Evolutionary conservation across 2,329 filamentous ascomycete genomes (phyloP).

Genomic region (Hymenoscyphus repandus): DNA sequence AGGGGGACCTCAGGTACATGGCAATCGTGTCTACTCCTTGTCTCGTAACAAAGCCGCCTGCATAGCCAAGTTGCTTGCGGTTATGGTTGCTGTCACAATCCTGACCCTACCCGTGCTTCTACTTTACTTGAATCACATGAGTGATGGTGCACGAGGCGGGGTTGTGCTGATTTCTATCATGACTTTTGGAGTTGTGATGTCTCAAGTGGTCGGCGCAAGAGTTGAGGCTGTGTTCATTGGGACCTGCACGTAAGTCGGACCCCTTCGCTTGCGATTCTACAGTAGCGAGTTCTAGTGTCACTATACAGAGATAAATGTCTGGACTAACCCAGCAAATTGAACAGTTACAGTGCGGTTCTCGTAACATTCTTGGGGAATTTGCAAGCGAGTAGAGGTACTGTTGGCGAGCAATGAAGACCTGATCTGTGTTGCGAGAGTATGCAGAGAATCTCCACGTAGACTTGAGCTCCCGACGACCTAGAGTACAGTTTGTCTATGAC

Average conservation of each 20-base stretch:
- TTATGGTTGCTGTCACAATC: slow-evolving; percentile 7
- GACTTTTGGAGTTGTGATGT: slow-evolving; percentile 9
- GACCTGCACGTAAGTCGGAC: slow-evolving; percentile 9
- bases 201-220: slow-evolving; percentile 5
- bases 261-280: too few relatives aligned
- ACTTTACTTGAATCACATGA: slow-evolving; percentile 7
- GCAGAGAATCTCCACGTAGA: too few relatives aligned
- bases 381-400: too few relatives aligned
- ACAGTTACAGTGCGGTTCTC: too few relatives aligned
- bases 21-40: slow-evolving; percentile 6
- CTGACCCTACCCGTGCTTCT: slow-evolving; percentile 13
- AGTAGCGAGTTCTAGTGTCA: too few relatives aligned
- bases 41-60: slow-evolving; percentile 2
- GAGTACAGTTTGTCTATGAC: too few relatives aligned
- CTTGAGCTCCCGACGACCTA: too few relatives aligned
- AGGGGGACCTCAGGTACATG: not conserved
- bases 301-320: too few relatives aligned
- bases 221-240: slow-evolving; percentile 10
- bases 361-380: too few relatives aligned
- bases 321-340: too few relatives aligned
- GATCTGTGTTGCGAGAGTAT: too few relatives aligned
- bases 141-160: not conserved
- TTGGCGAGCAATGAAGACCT: too few relatives aligned
- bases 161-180: slow-evolving; percentile 9
- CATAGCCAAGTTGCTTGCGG: slow-evolving; percentile 3